A percentile compares a stretch with the other conserved stretches of the same genome.
phyloP scores from a whole-genome alignment of 2,329 filamentous ascomycete species.

The Teratosphaeria zuluensis region DNA sequence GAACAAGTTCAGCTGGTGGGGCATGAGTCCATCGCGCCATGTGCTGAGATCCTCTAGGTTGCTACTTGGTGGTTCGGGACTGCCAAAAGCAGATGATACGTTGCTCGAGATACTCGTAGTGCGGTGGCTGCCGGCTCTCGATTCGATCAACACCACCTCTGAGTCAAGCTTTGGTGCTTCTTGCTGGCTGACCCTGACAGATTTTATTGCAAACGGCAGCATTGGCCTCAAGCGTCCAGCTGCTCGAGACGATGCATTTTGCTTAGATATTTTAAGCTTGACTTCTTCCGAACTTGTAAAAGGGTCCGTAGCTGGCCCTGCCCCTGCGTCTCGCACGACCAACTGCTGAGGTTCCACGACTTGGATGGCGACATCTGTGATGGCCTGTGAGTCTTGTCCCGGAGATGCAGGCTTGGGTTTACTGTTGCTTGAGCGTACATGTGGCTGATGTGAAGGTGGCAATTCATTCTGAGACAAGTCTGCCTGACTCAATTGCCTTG shows the following conservation, averaged over 20 bases:
- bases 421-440: constrained; percentile 30
- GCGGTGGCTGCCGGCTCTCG: neutral
- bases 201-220: neutral
- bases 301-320: constrained; percentile 5
- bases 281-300: constrained; percentile 14
- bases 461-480: neutral
- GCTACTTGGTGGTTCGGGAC: neutral
- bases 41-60: constrained; percentile 12
- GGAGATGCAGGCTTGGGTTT: constrained; percentile 34
- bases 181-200: neutral
- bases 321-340: constrained; percentile 2
- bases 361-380: constrained; percentile 26
- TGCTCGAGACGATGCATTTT: neutral
- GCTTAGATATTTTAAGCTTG: neutral
- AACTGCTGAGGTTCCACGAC: constrained; percentile 1
- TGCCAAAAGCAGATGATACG: neutral
- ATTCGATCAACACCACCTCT: neutral
- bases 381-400: constrained; percentile 28
- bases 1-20: constrained; percentile 31
- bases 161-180: neutral
- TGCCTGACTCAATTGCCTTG: neutral
- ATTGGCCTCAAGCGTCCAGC: neutral
- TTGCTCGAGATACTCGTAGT: neutral
- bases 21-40: constrained; percentile 30
- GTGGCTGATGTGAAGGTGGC: constrained; percentile 7